Evolutionary conservation across 768 basidiomycete species (phyloP), one percentile per base, ranked within the genome.

Genomic region (Astraeus odoratus): DNA sequence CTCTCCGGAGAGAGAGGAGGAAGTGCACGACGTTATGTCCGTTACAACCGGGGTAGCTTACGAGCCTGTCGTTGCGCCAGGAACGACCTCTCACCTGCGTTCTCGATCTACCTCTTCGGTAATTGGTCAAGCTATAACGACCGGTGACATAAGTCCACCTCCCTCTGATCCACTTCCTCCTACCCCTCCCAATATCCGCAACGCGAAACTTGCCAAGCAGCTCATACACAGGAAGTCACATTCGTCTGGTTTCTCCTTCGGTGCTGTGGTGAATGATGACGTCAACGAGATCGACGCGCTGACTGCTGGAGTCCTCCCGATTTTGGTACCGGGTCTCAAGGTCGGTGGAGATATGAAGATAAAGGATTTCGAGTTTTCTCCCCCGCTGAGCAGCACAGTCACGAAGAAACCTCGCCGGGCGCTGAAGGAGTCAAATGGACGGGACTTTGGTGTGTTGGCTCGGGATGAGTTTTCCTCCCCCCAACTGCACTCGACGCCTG

Each of bases 141-240:
- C 68, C 19, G 53, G 65, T 40, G 54, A 67, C 49, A 64, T 68
- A 49, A 77, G 68, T 26, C 56, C 54, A 41, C 83, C 84, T 24
- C 83, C 84, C 4, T 69, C 78, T 1, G 75, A 77, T 52, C 83
- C 84, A 8, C 72, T 86, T 26, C 83, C 84, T 9, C 83, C 84
- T 2, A 87, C 83, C n/a, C 83, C 83, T 24, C 81, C 81, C 1
- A 81, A 72, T 46, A 74, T 83, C 39, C 70, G 74, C 52, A 72
- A 71, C 23, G 78, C 75, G 38, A 76, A 74, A 41, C 71, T 72
- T n/a, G 76, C 73, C 31, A 63, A 71, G 56, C 47, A 51, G 20
- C 68, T 78, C 22, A 62, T 67, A 3, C 81, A 83, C 63, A 74
- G 76, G 63, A 80, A 78, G 52, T 81, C 79, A 0, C 75, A 75